Conservation (phyloP, 805 yeast genomes). For the Saccharomyces paradoxus region DNA sequence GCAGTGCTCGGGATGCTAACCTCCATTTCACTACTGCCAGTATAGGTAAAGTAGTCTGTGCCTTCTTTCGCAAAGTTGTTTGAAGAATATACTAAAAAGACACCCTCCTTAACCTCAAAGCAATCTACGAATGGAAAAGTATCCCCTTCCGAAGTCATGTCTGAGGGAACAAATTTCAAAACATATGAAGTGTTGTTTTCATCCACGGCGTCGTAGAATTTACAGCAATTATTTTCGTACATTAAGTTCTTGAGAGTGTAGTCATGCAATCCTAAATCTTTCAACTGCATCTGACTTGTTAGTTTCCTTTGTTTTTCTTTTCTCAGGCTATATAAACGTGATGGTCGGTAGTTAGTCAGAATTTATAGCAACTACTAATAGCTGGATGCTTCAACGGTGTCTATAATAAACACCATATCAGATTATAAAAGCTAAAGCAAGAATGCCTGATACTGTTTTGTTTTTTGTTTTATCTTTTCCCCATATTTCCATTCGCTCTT, state of each 20-base stretch:
- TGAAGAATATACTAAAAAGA: slow-evolving; percentile 6
- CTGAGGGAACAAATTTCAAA: slow-evolving; percentile 3
- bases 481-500: neutral
- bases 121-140: slow-evolving; percentile 1
- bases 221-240: slow-evolving; percentile 6
- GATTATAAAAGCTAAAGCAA: neutral
- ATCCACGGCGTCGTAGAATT: slow-evolving; percentile 9
- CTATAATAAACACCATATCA: neutral
- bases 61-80: slow-evolving; percentile 12
- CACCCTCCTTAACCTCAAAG: slow-evolving; percentile 1
- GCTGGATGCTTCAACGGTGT: neutral
- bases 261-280: slow-evolving; percentile 1
- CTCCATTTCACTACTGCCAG: neutral
- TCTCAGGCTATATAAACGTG: neutral
- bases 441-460: neutral
- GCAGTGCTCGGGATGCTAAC: neutral
- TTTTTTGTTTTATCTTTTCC: neutral
- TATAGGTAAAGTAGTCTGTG: slow-evolving; percentile 15
- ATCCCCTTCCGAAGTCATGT: neutral
- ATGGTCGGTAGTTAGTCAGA: neutral
- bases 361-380: neutral
- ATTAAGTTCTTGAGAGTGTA: slow-evolving; percentile 8
- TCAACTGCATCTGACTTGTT: neutral
- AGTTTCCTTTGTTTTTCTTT: neutral
- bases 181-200: slow-evolving; percentile 6